A percentile compares a stretch with the other conserved stretches of the same genome.
Evolutionary conservation across 2,329 filamentous ascomycete genomes (phyloP).

Genomic region (Stachybotrys chlorohalonatus): DNA sequence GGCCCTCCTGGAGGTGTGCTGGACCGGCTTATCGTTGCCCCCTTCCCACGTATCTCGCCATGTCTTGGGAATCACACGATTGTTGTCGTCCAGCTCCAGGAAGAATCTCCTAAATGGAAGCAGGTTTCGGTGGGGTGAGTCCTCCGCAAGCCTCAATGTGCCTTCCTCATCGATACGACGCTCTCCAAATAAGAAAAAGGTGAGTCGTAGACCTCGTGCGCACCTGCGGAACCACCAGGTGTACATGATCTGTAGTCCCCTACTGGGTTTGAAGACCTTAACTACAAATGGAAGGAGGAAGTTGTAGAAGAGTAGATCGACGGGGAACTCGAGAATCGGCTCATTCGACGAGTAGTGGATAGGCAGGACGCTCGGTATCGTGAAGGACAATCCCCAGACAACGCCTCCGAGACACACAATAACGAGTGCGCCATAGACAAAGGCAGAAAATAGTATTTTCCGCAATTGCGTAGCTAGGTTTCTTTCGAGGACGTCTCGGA

Average conservation of each 20-base stretch:
- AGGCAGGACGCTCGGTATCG: slow-evolving; percentile 65
- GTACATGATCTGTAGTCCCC: slow-evolving; percentile 77
- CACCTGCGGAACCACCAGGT: slow-evolving; percentile 94
- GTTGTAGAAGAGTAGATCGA: slow-evolving; percentile 94
- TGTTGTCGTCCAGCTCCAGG: slow-evolving; percentile 33
- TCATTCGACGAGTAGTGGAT: slow-evolving; percentile 92
- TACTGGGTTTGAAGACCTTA: slow-evolving; percentile 74
- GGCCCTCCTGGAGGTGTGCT: slow-evolving; percentile 24
- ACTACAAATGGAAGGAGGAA: slow-evolving; percentile 87
- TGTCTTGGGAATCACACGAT: slow-evolving; percentile 39
- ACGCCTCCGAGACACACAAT: slow-evolving; percentile 91
- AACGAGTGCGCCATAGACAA: slow-evolving; percentile 90
- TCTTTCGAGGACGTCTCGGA: slow-evolving; percentile 90
- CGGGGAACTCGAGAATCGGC: slow-evolving; percentile 85
- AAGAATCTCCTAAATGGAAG: slow-evolving; percentile 34
- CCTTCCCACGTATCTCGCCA: slow-evolving; percentile 49
- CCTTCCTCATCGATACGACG: slow-evolving; percentile 76
- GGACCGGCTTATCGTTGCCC: slow-evolving; percentile 32
- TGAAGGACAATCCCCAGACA: slow-evolving; percentile 76
- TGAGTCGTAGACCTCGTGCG: slow-evolving; percentile 69
- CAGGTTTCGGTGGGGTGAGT: slow-evolving; percentile 19
- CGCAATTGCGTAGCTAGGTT: slow-evolving; percentile 86
- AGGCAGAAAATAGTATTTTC: slow-evolving; percentile 91
- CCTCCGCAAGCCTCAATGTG: slow-evolving; percentile 37
- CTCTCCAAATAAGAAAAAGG: slow-evolving; percentile 88